A percentile compares a stretch with the other conserved stretches of the same genome.
Evolutionary conservation across 2,329 filamentous ascomycete species (phyloP).

Genomic region (Colletotrichum incanum): DNA sequence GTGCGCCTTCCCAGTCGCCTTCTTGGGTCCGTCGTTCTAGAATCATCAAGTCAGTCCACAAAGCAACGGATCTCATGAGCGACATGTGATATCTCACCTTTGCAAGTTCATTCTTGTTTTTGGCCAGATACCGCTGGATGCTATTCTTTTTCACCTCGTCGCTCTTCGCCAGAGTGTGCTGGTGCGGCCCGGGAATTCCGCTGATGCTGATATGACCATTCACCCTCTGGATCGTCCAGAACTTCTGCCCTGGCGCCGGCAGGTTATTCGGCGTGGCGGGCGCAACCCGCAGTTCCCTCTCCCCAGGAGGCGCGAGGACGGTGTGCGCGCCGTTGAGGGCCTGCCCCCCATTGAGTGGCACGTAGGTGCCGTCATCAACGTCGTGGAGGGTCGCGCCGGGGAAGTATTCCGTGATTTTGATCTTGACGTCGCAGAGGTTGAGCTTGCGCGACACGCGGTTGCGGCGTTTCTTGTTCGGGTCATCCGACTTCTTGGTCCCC

Average conservation of each 20-base stretch:
- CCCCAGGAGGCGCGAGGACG: conserved; percentile 42
- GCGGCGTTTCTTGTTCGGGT: conserved; percentile 86
- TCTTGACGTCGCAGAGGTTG: conserved; percentile 89
- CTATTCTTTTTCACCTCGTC: conserved; percentile 88
- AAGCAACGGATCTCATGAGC: neutral
- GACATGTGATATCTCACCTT: conserved; percentile 68
- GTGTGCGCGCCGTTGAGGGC: conserved; percentile 43
- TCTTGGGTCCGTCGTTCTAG: conserved; percentile 60
- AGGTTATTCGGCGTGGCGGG: conserved; percentile 40
- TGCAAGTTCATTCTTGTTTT: conserved; percentile 76
- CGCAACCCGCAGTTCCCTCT: conserved; percentile 42
- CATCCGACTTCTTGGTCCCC: conserved; percentile 84
- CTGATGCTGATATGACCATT: conserved; percentile 82
- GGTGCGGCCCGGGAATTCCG: conserved; percentile 80
- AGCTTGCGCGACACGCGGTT: conserved; percentile 82
- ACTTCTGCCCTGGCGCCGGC: conserved; percentile 59
- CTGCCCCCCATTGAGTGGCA: conserved; percentile 36
- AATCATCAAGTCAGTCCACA: conserved; percentile 3
- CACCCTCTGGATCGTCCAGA: conserved; percentile 83
- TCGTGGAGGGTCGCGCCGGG: conserved; percentile 63
- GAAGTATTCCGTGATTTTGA: conserved; percentile 87
- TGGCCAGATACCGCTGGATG: conserved; percentile 76
- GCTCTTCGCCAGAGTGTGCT: conserved; percentile 80
- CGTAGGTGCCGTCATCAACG: conserved; percentile 40
- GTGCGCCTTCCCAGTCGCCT: conserved; percentile 79